Evolutionary conservation across 2,329 filamentous ascomycete species (phyloP).

Genomic region (Leptodontidium sp.): DNA sequence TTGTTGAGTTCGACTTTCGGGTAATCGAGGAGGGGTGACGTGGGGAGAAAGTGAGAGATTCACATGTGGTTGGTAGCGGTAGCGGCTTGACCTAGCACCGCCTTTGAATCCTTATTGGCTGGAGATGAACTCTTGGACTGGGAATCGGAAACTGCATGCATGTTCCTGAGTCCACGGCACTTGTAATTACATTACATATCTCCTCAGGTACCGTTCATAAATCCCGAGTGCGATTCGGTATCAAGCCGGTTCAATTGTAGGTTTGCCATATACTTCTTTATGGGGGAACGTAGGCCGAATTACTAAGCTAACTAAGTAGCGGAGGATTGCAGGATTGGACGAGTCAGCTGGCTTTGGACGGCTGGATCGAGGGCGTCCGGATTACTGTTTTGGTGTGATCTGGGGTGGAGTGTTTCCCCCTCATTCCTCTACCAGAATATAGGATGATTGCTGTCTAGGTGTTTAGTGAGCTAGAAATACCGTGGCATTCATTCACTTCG

Average conservation of each 20-base stretch:
- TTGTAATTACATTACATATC: not conserved
- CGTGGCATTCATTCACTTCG: not conserved
- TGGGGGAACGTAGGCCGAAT: not conserved
- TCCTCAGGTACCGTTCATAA: not conserved
- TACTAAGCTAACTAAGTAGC: not conserved
- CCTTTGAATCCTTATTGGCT: not conserved
- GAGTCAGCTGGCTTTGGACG: conserved; percentile 6
- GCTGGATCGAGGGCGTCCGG: not conserved
- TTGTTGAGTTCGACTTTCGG: conserved; percentile 11
- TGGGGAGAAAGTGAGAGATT: not conserved
- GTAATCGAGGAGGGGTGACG: not conserved
- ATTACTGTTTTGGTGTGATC: conserved; percentile 1
- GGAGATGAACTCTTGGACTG: not conserved
- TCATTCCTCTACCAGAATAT: not conserved
- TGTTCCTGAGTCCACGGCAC: conserved; percentile 6
- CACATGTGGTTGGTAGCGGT: conserved; percentile 10
- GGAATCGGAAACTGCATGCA: not conserved
- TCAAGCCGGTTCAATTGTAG: not conserved
- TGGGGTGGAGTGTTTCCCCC: conserved; percentile 6
- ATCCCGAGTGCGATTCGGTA: not conserved
- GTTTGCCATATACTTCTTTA: not conserved
- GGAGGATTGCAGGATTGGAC: not conserved
- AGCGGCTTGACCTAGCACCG: not conserved
- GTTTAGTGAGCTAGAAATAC: conserved; percentile 1
- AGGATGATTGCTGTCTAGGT: conserved; percentile 1